Base-by-base conservation (phyloP, 345 rosid genomes). In the Hevea brasiliensis region DNA sequence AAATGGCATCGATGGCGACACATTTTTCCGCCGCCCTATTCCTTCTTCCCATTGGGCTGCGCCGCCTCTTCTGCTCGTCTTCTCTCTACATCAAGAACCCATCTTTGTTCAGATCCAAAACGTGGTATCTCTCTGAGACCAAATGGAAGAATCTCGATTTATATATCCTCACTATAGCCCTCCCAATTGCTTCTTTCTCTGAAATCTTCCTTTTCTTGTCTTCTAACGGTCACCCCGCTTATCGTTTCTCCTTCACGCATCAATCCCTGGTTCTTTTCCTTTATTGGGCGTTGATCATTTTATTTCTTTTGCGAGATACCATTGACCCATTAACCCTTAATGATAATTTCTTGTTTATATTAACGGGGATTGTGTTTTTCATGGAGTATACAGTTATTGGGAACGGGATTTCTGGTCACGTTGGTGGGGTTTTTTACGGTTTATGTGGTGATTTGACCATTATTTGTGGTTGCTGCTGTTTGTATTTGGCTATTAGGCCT, bases 61-160 rank as follows among this genome's bases (percentile, higher is more conserved):
- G 85, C 23, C 93, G 88, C 69, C 89, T 86, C 75, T 69, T 76
- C 41, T 70, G 71, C 72, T 86, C 89, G 61, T 82, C 88, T 26
- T 87, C 90, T n/a, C 82, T 81, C 67, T 87, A 76, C 79, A 83
- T 89, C 72, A 72, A 77, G 47, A 81, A 77, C 81, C 87, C 93
- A 61, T 84, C 90, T 74, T 76, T 62, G 17, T 89, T 77, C 76
- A 57, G 80, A 78, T 89, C 93, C 68, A 84, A 80, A 61, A 78
- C 80, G 1, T 84, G 90, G 87, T 87, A 82, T 74, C 79, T 87
- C 74, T 79, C 84, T 27, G 80, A 80, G 20, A 77, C 80, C 58
- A 81, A 74, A 73, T 74, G 77, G 80, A 85, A 74, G 55, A 85
- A 83, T 81, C 74, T 89, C 63, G 89, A 85, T 72, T 72, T 89